phyloP scores from a whole-genome alignment of 441 rosid genomes.

The Arabidopsis hybrid region DNA sequence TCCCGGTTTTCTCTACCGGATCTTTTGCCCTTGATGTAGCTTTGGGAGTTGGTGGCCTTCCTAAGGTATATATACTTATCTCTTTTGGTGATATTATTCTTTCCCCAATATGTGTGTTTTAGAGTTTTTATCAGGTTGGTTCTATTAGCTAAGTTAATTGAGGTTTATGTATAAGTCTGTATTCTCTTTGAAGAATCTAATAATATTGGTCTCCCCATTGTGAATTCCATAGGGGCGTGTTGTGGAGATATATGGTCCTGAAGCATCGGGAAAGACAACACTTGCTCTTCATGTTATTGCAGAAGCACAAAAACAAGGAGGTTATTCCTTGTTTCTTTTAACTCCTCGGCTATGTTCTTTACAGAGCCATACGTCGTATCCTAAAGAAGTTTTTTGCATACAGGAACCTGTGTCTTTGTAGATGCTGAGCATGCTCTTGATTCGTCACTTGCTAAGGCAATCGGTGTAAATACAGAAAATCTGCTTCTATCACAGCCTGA shows the following conservation, averaged over 20 bases:
- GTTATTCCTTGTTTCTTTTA: conserved; percentile 47
- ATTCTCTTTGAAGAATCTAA: conserved; percentile 20
- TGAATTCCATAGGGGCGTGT: conserved; percentile 82
- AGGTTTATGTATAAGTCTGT: conserved; percentile 1
- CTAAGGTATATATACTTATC: conserved; percentile 63
- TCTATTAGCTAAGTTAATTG: not conserved
- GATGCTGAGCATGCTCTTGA: conserved; percentile 99
- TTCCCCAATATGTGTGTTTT: not conserved
- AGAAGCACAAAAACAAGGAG: conserved; percentile 97
- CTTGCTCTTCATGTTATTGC: conserved; percentile 96
- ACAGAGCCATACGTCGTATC: not conserved
- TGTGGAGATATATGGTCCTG: conserved; percentile 96
- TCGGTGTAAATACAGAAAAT: conserved; percentile 89
- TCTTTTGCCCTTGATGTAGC: conserved; percentile 88
- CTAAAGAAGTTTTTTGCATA: conserved; percentile 11
- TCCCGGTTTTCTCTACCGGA: conserved; percentile 86
- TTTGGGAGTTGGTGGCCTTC: conserved; percentile 90
- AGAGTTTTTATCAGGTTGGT: conserved; percentile 17
- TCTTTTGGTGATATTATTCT: conserved; percentile 13
- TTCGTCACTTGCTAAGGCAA: conserved; percentile 76
- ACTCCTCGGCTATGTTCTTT: not conserved
- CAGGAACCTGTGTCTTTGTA: conserved; percentile 91
- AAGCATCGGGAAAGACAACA: conserved; percentile 99
- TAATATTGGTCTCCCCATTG: conserved; percentile 28
- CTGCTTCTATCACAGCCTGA: conserved; percentile 97